Evolutionary conservation across 2,329 filamentous ascomycete genomes (phyloP).

Genomic region (Alternaria atra): DNA sequence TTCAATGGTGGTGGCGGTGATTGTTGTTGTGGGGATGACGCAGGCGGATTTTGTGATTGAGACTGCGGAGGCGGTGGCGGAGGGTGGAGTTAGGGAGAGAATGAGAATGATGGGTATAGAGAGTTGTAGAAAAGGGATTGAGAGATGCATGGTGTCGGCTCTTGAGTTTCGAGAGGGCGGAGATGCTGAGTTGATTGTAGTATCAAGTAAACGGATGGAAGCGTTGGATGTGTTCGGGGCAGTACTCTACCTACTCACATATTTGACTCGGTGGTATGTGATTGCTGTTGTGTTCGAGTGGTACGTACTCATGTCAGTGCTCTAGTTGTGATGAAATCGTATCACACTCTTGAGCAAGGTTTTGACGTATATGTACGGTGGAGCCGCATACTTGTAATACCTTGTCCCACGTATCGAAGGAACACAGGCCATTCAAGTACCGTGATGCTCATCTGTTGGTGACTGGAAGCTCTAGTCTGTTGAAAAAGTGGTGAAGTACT

Average conservation of each 20-base stretch:
- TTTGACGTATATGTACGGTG: neutral
- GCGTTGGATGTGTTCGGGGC: neutral
- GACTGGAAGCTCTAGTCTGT: neutral
- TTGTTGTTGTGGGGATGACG: neutral
- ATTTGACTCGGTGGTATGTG: neutral
- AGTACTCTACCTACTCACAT: neutral
- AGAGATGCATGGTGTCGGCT: neutral
- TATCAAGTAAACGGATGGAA: neutral
- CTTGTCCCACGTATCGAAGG: neutral
- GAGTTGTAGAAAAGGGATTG: neutral
- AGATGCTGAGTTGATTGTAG: neutral
- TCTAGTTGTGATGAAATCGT: neutral
- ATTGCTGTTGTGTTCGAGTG: neutral
- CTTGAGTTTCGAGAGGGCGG: neutral
- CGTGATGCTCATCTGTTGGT: neutral
- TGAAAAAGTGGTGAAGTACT: neutral
- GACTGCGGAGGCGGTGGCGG: neutral
- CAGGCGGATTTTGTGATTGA: neutral
- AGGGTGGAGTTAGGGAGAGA: neutral
- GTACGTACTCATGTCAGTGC: neutral
- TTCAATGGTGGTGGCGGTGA: neutral
- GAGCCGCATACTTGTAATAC: neutral
- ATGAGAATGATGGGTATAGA: neutral
- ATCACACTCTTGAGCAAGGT: conserved; percentile 1
- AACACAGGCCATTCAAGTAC: neutral